phyloP scores from a whole-genome alignment of 495 filamentous ascomycete genomes.

The Trichodelitschia bisporula region DNA sequence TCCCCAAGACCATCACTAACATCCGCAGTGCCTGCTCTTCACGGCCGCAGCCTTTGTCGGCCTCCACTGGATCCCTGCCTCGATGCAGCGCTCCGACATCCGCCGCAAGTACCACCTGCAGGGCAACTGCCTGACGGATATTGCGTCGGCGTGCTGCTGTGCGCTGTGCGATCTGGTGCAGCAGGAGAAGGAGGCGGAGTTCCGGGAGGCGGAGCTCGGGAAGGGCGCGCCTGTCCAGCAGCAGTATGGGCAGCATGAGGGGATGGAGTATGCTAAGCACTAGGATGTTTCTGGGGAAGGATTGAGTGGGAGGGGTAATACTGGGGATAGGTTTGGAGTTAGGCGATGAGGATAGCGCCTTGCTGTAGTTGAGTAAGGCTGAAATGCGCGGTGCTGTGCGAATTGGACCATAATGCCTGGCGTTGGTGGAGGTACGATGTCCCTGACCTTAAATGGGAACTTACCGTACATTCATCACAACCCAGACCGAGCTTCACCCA shows the following conservation, averaged over 20 bases:
- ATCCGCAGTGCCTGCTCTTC: slow-evolving; percentile 14
- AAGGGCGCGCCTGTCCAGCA: slow-evolving; percentile 3
- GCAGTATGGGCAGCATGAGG: background rate
- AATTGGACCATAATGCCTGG: too few relatives aligned
- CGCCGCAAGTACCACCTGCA: slow-evolving; percentile 19
- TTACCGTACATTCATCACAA: too few relatives aligned
- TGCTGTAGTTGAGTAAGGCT: too few relatives aligned
- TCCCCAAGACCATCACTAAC: background rate
- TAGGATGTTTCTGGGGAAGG: too few relatives aligned
- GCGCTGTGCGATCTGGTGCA: slow-evolving; percentile 15
- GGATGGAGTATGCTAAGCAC: too few relatives aligned
- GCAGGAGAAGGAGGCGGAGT: slow-evolving; percentile 5
- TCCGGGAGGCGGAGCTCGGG: slow-evolving; percentile 3
- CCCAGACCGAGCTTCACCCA: too few relatives aligned
- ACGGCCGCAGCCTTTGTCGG: slow-evolving; percentile 14
- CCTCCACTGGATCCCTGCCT: slow-evolving; percentile 15
- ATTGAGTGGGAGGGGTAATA: too few relatives aligned
- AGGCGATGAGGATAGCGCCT: too few relatives aligned
- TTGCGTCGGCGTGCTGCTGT: slow-evolving; percentile 19
- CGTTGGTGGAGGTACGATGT: too few relatives aligned
- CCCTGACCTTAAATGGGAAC: too few relatives aligned
- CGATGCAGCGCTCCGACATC: slow-evolving; percentile 21
- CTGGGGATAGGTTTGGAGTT: too few relatives aligned
- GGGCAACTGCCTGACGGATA: slow-evolving; percentile 18
- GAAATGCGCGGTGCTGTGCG: too few relatives aligned